These are phyloP conservation scores for Rosa chinensis DNA, from an alignment of 306 rosid genomes.

Conservation along the genomic window DNA sequence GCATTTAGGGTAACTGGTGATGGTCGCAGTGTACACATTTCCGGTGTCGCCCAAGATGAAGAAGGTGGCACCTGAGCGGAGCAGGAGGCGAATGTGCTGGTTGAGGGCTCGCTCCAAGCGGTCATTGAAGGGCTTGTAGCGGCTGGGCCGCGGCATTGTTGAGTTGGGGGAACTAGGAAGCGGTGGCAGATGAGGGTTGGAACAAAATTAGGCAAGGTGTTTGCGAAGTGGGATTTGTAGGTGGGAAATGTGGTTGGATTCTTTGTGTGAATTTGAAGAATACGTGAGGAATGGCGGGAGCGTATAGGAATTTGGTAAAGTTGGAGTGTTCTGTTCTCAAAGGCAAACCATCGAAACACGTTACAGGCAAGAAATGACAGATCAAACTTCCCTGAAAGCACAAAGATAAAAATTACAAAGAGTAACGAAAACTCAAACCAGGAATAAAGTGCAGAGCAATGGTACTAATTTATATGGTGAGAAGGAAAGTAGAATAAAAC, in stretches of 20 bases:
- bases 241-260: conserved; percentile 31
- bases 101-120: conserved; percentile 71
- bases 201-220: not conserved
- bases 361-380: not conserved
- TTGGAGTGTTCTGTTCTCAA: conserved; percentile 23
- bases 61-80: conserved; percentile 64
- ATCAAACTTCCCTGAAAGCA: not conserved
- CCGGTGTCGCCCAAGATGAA: conserved; percentile 80
- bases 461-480: not conserved
- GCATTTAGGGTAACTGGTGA: conserved; percentile 61
- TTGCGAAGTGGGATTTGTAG: conserved; percentile 14
- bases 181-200: not conserved
- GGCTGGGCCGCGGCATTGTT: conserved; percentile 25
- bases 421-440: not conserved
- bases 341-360: conserved; percentile 34
- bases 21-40: conserved; percentile 66
- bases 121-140: conserved; percentile 47
- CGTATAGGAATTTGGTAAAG: conserved; percentile 18
- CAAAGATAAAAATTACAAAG: not conserved
- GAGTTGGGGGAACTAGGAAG: conserved; percentile 23
- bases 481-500: not conserved
- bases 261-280: conserved; percentile 44
- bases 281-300: conserved; percentile 47
- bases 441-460: not conserved
- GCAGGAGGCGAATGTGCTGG: conserved; percentile 75